phyloP scores from a whole-genome alignment of 148 eudicot species.

The Suaeda aralocaspica region DNA sequence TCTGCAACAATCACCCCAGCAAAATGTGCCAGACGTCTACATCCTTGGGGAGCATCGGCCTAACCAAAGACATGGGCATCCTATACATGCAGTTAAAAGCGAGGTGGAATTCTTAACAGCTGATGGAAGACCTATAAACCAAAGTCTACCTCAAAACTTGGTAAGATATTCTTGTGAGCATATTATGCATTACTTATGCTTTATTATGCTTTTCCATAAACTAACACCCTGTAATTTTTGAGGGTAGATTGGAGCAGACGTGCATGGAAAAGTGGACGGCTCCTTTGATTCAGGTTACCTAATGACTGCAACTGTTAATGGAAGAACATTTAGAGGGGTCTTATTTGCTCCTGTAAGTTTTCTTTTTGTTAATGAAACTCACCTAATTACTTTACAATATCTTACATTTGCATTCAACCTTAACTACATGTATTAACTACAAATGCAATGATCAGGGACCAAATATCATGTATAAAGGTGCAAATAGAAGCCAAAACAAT shows the following conservation, averaged over 20 bases:
- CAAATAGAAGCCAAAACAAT: constrained; percentile 26
- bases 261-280: constrained; percentile 84
- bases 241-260: constrained; percentile 75
- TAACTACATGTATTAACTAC: not conserved
- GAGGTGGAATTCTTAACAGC: constrained; percentile 9
- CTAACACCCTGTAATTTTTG: not conserved
- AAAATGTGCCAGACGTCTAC: constrained; percentile 28
- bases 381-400: too few relatives aligned
- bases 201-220: too few relatives aligned
- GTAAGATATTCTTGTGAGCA: constrained; percentile 20
- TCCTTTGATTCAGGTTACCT: constrained; percentile 86
- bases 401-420: not conserved
- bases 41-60: constrained; percentile 27
- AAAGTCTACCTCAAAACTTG: constrained; percentile 35
- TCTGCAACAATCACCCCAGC: too few relatives aligned
- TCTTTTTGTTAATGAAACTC: too few relatives aligned
- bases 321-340: constrained; percentile 74
- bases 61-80: constrained; percentile 16
- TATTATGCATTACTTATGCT: too few relatives aligned
- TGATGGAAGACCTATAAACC: constrained; percentile 14
- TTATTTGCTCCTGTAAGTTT: constrained; percentile 65
- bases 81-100: constrained; percentile 1
- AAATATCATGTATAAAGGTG: constrained; percentile 33
- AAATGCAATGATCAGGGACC: constrained; percentile 43
- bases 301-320: constrained; percentile 82